A percentile compares a stretch with the other conserved stretches of the same genome.
These are phyloP conservation scores for Myxozyma neotropica DNA, from an alignment of 805 yeast species.

Conservation along the genomic window DNA sequence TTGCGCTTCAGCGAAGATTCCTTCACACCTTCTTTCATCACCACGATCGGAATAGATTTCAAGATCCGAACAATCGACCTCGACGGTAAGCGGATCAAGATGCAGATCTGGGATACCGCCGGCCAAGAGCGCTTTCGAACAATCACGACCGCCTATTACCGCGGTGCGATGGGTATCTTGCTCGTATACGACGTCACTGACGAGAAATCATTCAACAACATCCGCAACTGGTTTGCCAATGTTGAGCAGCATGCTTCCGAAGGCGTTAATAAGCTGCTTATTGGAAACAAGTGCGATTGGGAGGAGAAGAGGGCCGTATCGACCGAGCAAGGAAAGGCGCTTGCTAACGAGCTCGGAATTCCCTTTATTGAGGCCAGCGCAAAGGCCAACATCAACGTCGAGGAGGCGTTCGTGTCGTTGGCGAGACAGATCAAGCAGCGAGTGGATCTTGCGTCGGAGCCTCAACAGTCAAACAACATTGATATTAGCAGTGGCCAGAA, in stretches of 20 bases:
- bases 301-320: conserved; percentile 76
- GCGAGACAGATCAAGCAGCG: conserved; percentile 53
- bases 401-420: conserved; percentile 84
- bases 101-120: conserved; percentile 99
- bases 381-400: conserved; percentile 88
- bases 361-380: conserved; percentile 97
- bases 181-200: conserved; percentile 97
- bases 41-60: conserved; percentile 98
- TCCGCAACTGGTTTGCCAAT: conserved; percentile 92
- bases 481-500: conserved; percentile 38
- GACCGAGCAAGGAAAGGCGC: conserved; percentile 83
- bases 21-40: conserved; percentile 93
- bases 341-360: conserved; percentile 82
- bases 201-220: conserved; percentile 90
- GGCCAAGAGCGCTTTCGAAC: conserved; percentile 99
- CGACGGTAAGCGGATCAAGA: conserved; percentile 88
- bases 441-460: conserved; percentile 54
- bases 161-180: conserved; percentile 98
- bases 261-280: conserved; percentile 90
- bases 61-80: conserved; percentile 94
- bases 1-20: conserved; percentile 94
- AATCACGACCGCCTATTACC: conserved; percentile 94
- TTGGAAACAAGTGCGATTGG: conserved; percentile 93
- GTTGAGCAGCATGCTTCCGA: conserved; percentile 96
- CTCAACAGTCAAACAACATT: conserved; percentile 38